Base-by-base conservation (phyloP, 2,329 filamentous ascomycete species). In the Fusarium kyushuense region DNA sequence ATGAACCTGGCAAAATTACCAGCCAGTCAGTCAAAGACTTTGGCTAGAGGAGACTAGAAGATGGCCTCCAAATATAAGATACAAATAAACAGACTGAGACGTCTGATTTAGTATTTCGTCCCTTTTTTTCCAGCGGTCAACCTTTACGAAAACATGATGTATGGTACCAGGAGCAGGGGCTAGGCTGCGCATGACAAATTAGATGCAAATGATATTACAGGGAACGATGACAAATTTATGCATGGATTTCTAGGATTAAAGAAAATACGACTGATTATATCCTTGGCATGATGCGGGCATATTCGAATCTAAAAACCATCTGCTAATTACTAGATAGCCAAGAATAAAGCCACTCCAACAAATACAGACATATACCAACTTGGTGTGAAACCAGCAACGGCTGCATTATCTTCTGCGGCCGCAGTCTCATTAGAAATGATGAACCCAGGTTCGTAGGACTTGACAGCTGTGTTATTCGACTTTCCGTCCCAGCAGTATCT, bases 401-500 rank as follows among this genome's bases (percentile, higher is more conserved):
- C 61, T 13, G 52, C 59, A 11, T 33, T 64, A 1, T 58, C 52
- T 3, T 46, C 35, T 4, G 49, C 58, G 0, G 30, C n/a, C 6
- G 17, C 59, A 5, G 71, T 51, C 25, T 74, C 55, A 30, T 78
- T 71, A 4, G 57, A 60, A 55, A 74, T 65, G 19, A 73, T 73
- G 6, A 76, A 67, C 1, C 51, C 8, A 4, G 78, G 78, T 21
- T 69, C 53, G 49, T 80, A 80, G 10, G 58, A 71, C 66, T 71
- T 84, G 0, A 78, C 74, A 5, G 70, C 67, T 13, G 66, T 66
- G 59, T 77, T 72, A 30, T 78, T 75, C 10, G 79, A 57, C 19
- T 87, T 92, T 19, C 96, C 96, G 76, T 97, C 87, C 96, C 96
- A 99, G 85, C 96, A 99, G 82, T 97, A 97, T 14, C 82, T 79